These are phyloP conservation scores for Boletus rubroflammeus DNA, from an alignment of 768 basidiomycete genomes.

Conservation along the genomic window DNA sequence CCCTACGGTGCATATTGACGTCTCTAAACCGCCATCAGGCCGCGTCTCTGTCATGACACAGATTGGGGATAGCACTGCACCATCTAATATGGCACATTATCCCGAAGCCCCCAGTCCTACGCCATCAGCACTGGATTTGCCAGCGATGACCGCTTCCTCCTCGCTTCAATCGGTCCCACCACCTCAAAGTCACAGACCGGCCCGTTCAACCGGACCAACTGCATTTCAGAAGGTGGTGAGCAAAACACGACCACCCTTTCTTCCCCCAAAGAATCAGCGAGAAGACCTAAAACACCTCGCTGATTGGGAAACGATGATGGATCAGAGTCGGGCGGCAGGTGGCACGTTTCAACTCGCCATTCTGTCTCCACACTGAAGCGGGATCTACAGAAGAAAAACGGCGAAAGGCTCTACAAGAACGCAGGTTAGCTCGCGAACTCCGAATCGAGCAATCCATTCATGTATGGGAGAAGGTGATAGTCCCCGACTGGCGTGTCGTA, in stretches of 20 bases:
- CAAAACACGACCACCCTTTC: conserved; percentile 75
- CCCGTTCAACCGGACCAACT: conserved; percentile 64
- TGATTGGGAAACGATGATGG: conserved; percentile 89
- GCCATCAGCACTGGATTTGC: conserved; percentile 20
- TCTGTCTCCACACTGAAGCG: conserved; percentile 2
- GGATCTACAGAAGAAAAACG: conserved; percentile 61
- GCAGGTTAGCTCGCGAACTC: conserved; percentile 59
- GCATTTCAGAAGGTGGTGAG: conserved; percentile 75
- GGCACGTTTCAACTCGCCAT: conserved; percentile 10
- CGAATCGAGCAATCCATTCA: conserved; percentile 66
- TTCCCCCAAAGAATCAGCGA: conserved; percentile 76
- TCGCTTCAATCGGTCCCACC: conserved; percentile 25
- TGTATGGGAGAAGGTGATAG: conserved; percentile 73
- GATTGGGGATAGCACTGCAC: not conserved
- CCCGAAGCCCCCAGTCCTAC: not conserved
- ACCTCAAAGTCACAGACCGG: conserved; percentile 36
- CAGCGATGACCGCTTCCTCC: conserved; percentile 27
- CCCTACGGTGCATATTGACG: conserved; percentile 45
- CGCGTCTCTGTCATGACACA: conserved; percentile 24
- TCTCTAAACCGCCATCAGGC: conserved; percentile 33
- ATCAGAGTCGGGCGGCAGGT: conserved; percentile 72
- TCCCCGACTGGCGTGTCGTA: conserved; percentile 81
- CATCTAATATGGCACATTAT: not conserved
- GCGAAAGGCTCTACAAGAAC: conserved; percentile 57
- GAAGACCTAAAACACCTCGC: conserved; percentile 84